Conservation (phyloP, 495 filamentous ascomycete species). For the Tuber umbilicatum region DNA sequence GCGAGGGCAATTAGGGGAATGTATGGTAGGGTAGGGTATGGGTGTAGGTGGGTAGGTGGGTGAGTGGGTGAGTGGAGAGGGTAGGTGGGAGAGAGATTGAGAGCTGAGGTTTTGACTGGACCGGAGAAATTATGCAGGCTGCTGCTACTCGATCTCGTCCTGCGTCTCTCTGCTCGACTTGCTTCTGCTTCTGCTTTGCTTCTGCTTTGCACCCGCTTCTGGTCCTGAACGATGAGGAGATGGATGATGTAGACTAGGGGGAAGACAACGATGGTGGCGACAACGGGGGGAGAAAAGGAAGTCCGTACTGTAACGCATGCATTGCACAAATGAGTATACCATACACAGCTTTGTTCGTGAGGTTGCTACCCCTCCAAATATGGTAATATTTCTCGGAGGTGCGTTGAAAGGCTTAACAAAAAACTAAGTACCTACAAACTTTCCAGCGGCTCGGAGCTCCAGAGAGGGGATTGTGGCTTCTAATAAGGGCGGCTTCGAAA, state of each 20-base stretch:
- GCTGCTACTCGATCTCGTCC: slow-evolving; percentile 36
- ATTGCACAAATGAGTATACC: slow-evolving; percentile 3
- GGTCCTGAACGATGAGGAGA: slow-evolving; percentile 5
- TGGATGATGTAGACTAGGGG: slow-evolving; percentile 1
- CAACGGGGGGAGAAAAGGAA: background rate
- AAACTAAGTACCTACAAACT: slow-evolving; percentile 6
- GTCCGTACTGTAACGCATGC: background rate
- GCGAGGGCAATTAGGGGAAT: background rate
- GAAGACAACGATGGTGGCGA: background rate
- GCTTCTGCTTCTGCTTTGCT: slow-evolving; percentile 32
- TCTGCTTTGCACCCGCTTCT: slow-evolving; percentile 30
- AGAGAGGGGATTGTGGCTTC: background rate
- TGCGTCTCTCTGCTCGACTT: slow-evolving; percentile 27
- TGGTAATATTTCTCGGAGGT: background rate
- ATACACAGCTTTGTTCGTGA: slow-evolving; percentile 2
- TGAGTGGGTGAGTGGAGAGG: background rate
- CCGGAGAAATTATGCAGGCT: slow-evolving; percentile 39
- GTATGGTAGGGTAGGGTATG: slow-evolving; percentile 10
- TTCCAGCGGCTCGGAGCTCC: background rate
- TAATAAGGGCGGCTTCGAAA: background rate
- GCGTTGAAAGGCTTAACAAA: background rate
- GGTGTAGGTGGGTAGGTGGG: slow-evolving; percentile 17
- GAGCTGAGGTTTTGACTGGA: slow-evolving; percentile 38
- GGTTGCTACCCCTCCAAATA: background rate
- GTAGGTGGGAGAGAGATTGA: slow-evolving; percentile 26